Percentiles rank a stretch among this genome's conserved stretches.
These are phyloP conservation scores for Phytopythium vexans DNA, from an alignment of 352 stramenopile genomes.

Conservation along the genomic window DNA sequence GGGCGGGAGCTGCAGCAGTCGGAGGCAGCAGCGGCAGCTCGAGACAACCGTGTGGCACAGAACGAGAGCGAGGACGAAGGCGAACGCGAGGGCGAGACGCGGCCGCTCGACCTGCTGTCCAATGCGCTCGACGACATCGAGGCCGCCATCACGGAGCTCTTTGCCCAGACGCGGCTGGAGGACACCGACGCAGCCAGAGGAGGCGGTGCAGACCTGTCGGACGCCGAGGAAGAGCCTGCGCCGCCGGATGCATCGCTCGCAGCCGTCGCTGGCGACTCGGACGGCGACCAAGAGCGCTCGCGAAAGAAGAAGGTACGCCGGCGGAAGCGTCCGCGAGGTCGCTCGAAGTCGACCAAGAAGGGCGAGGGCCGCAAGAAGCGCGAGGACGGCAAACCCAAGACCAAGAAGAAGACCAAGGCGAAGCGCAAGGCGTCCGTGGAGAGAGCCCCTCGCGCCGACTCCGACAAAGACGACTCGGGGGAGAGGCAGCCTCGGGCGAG, in stretches of 20 bases:
- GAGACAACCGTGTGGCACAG: neutral
- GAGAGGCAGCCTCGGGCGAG: constrained; percentile 3
- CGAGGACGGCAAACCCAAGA: constrained; percentile 19
- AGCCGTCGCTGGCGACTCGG: neutral
- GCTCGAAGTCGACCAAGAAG: constrained; percentile 15
- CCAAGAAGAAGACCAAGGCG: constrained; percentile 17
- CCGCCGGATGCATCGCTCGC: constrained; percentile 9
- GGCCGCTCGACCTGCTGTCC: neutral
- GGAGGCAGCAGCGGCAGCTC: neutral
- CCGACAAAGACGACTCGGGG: neutral
- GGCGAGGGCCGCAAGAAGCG: neutral
- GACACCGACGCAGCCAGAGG: constrained; percentile 15
- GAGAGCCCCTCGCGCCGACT: too few relatives aligned
- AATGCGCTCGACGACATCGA: constrained; percentile 62
- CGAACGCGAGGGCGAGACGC: too few relatives aligned
- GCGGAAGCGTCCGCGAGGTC: constrained; percentile 9
- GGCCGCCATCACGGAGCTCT: constrained; percentile 55
- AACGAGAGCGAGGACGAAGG: constrained; percentile 14
- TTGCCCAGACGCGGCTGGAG: constrained; percentile 18
- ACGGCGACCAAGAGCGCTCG: constrained; percentile 15
- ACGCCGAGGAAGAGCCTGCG: constrained; percentile 55
- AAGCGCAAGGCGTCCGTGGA: constrained; percentile 11
- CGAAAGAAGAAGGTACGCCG: constrained; percentile 21
- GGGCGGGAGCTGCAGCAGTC: constrained; percentile 8
- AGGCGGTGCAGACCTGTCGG: constrained; percentile 52